Evolutionary conservation across 2,329 filamentous ascomycete genomes (phyloP), one percentile per base, ranked within the genome.

Genomic region (Ophiostoma sp.): DNA sequence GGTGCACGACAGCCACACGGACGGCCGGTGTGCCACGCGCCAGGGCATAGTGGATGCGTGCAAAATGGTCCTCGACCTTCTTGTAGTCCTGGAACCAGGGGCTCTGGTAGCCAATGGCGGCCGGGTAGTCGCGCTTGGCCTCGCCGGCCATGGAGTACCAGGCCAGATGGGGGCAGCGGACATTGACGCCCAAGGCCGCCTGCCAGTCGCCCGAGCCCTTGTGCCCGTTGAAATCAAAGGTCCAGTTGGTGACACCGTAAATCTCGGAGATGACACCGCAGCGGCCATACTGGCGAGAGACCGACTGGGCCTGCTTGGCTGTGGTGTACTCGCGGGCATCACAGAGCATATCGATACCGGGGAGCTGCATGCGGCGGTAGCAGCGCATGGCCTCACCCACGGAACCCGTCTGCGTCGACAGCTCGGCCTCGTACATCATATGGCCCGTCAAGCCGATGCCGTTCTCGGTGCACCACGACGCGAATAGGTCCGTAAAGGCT

Each of bases 111-210:
- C 59, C 59, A 7, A 63, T 63, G 17, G 59, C 59, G 17, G 59
- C 59, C 31, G 59, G 59, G 19, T 63, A 63, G 59, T 63, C 59
- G 17, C 59, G 59, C 59, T 63, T 63, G 31, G 59, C 59, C 59
- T 63, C 59, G 59, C 59, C 59, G 19, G 59, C 59, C 59, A 63
- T 63, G 59, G 33, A n/a, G 59, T 63, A 63, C 59, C 59, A 63
- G 17, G 59, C 59, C 8, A 63, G 33, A 11, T 63, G 59, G 7
- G 59, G 59, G 8, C 59, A 63, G 59, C 59, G 33, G 7, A 63
- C 59, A 33, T 63, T 63, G 59, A 63, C 59, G 8, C 59, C 59
- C 12, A 63, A 4, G 7, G 59, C 59, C 6, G 59, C 59, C 59
- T 63, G 59, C 59, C 59, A 63, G 59, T 63, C 59, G 59, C 59